Evolutionary conservation across 73 alveolate genomes (phyloP).

Genomic region (Paramecium primaurelia): DNA sequence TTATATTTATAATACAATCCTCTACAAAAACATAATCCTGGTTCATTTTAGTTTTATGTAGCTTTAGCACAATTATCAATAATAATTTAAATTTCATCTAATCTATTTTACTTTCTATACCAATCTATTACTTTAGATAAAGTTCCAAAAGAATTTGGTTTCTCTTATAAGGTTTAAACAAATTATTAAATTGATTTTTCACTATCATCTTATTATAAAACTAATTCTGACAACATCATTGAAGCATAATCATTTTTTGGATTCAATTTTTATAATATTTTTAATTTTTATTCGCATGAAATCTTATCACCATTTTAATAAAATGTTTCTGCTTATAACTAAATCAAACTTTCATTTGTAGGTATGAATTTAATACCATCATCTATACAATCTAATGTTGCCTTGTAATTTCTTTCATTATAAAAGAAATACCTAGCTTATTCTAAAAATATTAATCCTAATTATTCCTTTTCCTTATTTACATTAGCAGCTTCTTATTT

Average conservation of each 20-base stretch:
- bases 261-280: conserved; percentile 73
- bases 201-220: conserved; percentile 65
- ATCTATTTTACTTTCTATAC: conserved; percentile 44
- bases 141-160: conserved; percentile 55
- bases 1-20: conserved; percentile 89
- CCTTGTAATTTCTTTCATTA: conserved; percentile 52
- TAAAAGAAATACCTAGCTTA: conserved; percentile 56
- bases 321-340: conserved; percentile 69
- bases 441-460: conserved; percentile 46
- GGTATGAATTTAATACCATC: conserved; percentile 51
- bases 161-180: neutral
- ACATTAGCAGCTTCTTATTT: conserved; percentile 58
- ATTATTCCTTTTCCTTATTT: conserved; percentile 56
- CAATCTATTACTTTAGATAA: conserved; percentile 48
- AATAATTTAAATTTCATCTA: conserved; percentile 72
- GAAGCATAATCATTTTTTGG: conserved; percentile 84
- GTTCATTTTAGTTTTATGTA: conserved; percentile 70
- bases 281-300: conserved; percentile 73
- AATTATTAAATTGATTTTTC: conserved; percentile 28
- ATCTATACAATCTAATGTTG: conserved; percentile 49
- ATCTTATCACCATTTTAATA: conserved; percentile 70
- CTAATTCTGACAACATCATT: conserved; percentile 79
- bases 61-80: conserved; percentile 76
- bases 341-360: conserved; percentile 68
- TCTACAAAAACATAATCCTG: conserved; percentile 95